Conservation (phyloP, 768 basidiomycete species). For the Cyclocybe cylindracea region DNA sequence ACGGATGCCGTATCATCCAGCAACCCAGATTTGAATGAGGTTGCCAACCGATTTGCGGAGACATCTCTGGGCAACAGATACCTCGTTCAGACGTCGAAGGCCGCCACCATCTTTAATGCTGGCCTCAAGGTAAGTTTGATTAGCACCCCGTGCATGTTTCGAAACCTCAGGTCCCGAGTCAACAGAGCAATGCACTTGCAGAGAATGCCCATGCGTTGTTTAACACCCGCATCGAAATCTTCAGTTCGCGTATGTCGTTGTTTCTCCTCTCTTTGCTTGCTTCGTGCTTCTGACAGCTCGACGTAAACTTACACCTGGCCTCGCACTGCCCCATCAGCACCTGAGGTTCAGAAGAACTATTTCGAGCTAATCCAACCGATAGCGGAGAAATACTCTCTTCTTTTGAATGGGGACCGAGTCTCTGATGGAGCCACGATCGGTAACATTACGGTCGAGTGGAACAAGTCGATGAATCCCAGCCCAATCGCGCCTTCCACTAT, state of each 20-base stretch:
- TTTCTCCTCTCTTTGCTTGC: neutral
- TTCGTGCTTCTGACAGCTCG: neutral
- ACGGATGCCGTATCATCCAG: conserved; percentile 16
- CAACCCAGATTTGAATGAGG: conserved; percentile 20
- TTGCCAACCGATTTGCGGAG: conserved; percentile 23
- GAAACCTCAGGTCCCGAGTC: neutral
- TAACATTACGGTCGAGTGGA: conserved; percentile 23
- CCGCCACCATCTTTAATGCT: conserved; percentile 28
- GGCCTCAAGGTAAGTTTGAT: conserved; percentile 24
- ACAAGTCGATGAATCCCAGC: conserved; percentile 20
- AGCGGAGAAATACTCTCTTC: conserved; percentile 25
- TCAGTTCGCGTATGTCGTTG: conserved; percentile 23
- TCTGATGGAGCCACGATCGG: conserved; percentile 22
- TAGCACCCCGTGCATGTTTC: too few species aligned
- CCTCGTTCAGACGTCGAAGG: conserved; percentile 30
- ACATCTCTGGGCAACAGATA: conserved; percentile 23
- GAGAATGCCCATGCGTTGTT: conserved; percentile 26
- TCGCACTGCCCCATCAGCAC: conserved; percentile 10
- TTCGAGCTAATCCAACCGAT: conserved; percentile 22
- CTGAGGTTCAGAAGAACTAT: conserved; percentile 16
- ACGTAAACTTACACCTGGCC: neutral
- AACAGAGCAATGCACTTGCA: conserved; percentile 28
- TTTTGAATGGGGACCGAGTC: conserved; percentile 16
- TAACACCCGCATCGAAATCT: conserved; percentile 28
- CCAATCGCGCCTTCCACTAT: conserved; percentile 25